These are phyloP conservation scores for Ophiostoma himal-ulmi DNA, from an alignment of 2,329 filamentous ascomycete genomes.

Conservation along the genomic window DNA sequence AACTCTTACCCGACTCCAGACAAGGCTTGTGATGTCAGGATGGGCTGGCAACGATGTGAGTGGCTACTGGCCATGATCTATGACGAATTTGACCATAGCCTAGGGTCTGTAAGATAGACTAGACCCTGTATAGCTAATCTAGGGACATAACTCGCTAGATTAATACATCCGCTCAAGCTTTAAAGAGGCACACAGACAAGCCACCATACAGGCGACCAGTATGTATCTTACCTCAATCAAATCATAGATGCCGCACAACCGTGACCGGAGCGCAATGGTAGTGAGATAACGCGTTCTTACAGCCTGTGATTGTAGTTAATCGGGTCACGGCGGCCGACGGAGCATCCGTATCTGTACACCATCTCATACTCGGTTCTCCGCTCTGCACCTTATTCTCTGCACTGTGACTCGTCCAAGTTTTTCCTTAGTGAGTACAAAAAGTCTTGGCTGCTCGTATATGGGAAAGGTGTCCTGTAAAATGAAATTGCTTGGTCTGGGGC, in stretches of 20 bases:
- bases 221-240: no score
- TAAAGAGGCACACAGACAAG: background rate
- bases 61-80: background rate
- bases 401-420: background rate
- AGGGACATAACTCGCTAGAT: background rate
- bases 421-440: background rate
- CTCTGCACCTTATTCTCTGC: background rate
- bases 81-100: background rate
- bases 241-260: background rate
- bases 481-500: conserved; percentile 2
- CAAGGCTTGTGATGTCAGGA: no score
- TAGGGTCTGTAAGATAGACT: background rate
- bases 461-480: conserved; percentile 12
- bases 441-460: conserved; percentile 12
- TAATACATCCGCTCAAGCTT: background rate
- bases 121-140: background rate
- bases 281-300: no score
- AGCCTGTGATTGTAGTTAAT: background rate
- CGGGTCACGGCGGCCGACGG: background rate
- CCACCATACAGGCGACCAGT: background rate
- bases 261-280: background rate
- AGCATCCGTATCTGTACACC: background rate
- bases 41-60: no score
- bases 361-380: background rate
- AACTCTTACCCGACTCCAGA: no score